phyloP scores from a whole-genome alignment of 1,284 basidiomycete species.

The Clitocybe nebularis region DNA sequence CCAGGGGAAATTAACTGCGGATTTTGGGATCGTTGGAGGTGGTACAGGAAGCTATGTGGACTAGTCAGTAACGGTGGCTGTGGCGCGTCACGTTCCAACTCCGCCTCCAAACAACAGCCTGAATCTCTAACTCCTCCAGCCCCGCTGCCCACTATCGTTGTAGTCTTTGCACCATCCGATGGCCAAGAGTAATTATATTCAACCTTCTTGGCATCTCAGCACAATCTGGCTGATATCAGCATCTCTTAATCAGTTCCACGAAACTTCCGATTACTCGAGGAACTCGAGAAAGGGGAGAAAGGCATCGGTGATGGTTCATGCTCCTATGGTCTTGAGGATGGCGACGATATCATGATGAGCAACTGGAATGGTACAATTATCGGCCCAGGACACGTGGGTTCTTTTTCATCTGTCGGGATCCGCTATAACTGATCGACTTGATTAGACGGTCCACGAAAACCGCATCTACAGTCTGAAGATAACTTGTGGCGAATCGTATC shows the following conservation, averaged over 20 bases:
- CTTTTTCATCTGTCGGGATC: constrained; percentile 1
- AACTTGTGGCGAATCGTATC: constrained; percentile 80
- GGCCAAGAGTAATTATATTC: constrained; percentile 9
- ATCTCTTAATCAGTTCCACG: constrained; percentile 71
- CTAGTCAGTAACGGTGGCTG: constrained; percentile 4
- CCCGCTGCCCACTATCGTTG: neutral
- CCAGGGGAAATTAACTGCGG: constrained; percentile 4
- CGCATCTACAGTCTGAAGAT: constrained; percentile 97
- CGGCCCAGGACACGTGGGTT: constrained; percentile 89
- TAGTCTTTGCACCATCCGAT: constrained; percentile 1
- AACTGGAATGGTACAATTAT: constrained; percentile 99
- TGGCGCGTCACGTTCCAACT: constrained; percentile 3
- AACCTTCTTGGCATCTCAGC: neutral
- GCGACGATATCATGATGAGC: constrained; percentile 94
- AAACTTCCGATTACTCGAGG: constrained; percentile 94
- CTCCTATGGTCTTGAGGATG: constrained; percentile 91
- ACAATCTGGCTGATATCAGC: neutral
- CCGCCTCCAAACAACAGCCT: constrained; percentile 1
- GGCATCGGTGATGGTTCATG: constrained; percentile 97
- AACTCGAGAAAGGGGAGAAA: constrained; percentile 99
- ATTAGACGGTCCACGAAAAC: constrained; percentile 94
- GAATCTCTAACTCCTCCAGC: neutral
- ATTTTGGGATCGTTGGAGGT: neutral
- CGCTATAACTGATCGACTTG: constrained; percentile 3
- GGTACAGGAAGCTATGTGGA: neutral